These are phyloP conservation scores for Pythium plurisporium DNA, from an alignment of 352 stramenopile species.

Conservation along the genomic window DNA sequence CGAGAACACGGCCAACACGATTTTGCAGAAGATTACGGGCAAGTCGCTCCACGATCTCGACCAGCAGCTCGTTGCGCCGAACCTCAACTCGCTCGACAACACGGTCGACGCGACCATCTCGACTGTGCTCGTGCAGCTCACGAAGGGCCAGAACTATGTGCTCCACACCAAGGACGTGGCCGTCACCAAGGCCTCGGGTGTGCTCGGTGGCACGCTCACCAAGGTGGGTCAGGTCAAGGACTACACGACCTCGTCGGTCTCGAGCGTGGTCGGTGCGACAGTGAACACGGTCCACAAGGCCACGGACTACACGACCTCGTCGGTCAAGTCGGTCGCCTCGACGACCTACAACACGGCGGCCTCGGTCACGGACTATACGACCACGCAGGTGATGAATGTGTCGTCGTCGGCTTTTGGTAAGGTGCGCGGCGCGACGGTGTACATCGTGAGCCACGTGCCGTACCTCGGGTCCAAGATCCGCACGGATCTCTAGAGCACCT, in stretches of 20 bases:
- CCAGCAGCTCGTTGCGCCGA: conserved; percentile 40
- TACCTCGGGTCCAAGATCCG: conserved; percentile 61
- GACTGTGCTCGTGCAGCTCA: conserved; percentile 44
- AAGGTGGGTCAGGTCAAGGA: conserved; percentile 28
- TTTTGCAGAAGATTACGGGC: conserved; percentile 54
- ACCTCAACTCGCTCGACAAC: conserved; percentile 53
- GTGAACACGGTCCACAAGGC: conserved; percentile 40
- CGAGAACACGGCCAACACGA: conserved; percentile 60
- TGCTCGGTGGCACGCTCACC: conserved; percentile 13
- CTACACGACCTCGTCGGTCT: conserved; percentile 36
- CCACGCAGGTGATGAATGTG: conserved; percentile 55
- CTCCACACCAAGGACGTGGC: conserved; percentile 66
- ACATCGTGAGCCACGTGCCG: conserved; percentile 54
- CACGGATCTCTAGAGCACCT: conserved; percentile 25
- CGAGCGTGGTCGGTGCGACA: conserved; percentile 35
- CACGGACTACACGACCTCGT: conserved; percentile 47
- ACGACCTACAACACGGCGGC: conserved; percentile 16
- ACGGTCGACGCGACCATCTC: conserved; percentile 60
- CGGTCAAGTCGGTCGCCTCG: conserved; percentile 24
- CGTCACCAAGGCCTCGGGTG: conserved; percentile 31
- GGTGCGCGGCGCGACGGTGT: conserved; percentile 44
- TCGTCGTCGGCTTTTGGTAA: conserved; percentile 64
- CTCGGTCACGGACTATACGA: conserved; percentile 29
- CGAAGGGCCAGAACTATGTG: conserved; percentile 55
- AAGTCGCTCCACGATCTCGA: conserved; percentile 62